phyloP scores from a whole-genome alignment of 202 grass and related monocot species.

The Elaeis oleifera region DNA sequence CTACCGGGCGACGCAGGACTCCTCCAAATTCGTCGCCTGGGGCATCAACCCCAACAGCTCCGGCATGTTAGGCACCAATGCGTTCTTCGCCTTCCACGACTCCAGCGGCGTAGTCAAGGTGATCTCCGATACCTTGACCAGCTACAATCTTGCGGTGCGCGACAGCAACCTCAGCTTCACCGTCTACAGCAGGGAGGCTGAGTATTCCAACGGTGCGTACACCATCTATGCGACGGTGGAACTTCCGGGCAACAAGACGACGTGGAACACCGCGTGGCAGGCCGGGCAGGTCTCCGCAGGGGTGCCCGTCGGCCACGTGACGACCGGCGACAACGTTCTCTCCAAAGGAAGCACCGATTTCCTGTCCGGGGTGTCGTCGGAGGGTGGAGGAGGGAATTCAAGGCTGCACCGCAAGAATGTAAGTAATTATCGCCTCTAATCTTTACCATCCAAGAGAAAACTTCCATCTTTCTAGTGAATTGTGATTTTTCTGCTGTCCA shows the following conservation, averaged over 20 bases:
- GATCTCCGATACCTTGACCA: constrained; percentile 17
- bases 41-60: constrained; percentile 35
- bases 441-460: too few relatives aligned
- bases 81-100: constrained; percentile 55
- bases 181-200: constrained; percentile 25
- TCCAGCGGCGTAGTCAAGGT: constrained; percentile 21
- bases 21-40: constrained; percentile 55
- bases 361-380: constrained; percentile 29
- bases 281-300: constrained; percentile 12
- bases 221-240: constrained; percentile 49
- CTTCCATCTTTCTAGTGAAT: too few relatives aligned
- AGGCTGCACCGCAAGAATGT: constrained; percentile 63
- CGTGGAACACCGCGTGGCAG: constrained; percentile 69
- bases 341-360: constrained; percentile 28
- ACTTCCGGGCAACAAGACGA: constrained; percentile 35
- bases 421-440: background rate
- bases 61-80: constrained; percentile 34
- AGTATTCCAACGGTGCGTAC: constrained; percentile 42
- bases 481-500: too few relatives aligned
- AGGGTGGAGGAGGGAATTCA: constrained; percentile 35
- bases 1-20: constrained; percentile 36
- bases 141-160: background rate
- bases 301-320: background rate
- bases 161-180: constrained; percentile 1
- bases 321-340: background rate